A percentile compares a stretch with the other conserved stretches of the same genome.
phyloP scores from a whole-genome alignment of 1,284 basidiomycete genomes.

The Singerocomus rubriflavus region DNA sequence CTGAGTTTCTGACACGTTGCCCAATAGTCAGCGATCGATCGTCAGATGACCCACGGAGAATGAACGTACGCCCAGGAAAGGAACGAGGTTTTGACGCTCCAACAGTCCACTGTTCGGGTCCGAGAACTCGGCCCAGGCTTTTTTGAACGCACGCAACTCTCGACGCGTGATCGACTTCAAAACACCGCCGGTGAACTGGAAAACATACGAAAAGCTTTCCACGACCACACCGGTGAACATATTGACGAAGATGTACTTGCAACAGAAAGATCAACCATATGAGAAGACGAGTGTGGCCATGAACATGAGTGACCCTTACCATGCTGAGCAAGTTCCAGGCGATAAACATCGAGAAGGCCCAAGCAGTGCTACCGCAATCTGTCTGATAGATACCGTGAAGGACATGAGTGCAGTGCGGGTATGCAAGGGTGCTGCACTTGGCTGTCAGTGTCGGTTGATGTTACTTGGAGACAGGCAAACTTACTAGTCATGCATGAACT shows the following conservation, averaged over 20 bases:
- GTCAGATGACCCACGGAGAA: background rate
- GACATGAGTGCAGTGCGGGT: conserved; percentile 77
- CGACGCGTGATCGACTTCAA: conserved; percentile 78
- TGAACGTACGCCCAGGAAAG: conserved; percentile 76
- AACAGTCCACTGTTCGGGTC: conserved; percentile 79
- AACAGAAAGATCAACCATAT: conserved; percentile 2
- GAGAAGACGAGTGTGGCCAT: background rate
- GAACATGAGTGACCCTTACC: conserved; percentile 47
- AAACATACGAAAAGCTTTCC: conserved; percentile 96
- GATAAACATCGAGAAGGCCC: conserved; percentile 90
- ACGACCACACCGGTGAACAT: conserved; percentile 96
- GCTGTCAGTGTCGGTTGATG: conserved; percentile 4
- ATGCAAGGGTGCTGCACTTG: conserved; percentile 58
- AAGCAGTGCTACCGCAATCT: conserved; percentile 86
- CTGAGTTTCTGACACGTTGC: conserved; percentile 55
- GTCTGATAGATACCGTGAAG: conserved; percentile 49
- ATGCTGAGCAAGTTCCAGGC: conserved; percentile 97
- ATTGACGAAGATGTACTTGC: conserved; percentile 90
- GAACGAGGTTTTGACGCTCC: conserved; percentile 66
- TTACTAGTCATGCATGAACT: conserved; percentile 93
- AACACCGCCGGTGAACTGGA: conserved; percentile 82
- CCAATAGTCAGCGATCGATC: background rate
- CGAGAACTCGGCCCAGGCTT: conserved; percentile 87
- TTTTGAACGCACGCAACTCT: conserved; percentile 93
- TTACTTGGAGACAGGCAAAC: conserved; percentile 29